A percentile compares a stretch with the other conserved stretches of the same genome.
Conservation (phyloP, 1,284 basidiomycete genomes). For the Hymenochaete sp. region DNA sequence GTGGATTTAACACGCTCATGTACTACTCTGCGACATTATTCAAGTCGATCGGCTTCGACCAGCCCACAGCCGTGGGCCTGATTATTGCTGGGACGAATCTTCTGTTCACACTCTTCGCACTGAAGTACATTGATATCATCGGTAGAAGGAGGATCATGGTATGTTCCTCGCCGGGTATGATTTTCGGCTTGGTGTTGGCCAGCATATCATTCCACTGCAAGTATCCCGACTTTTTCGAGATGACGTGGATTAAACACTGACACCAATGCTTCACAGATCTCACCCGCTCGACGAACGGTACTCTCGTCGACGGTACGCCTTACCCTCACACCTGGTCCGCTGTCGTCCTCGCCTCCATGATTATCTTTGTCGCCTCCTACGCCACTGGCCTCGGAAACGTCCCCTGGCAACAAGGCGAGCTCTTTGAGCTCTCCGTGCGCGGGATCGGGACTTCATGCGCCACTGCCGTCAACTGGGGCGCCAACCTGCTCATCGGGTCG, state of each 20-base stretch:
- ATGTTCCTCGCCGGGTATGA: conserved; percentile 71
- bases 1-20: conserved; percentile 62
- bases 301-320: conserved; percentile 51
- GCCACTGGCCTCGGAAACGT: conserved; percentile 73
- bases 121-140: conserved; percentile 75
- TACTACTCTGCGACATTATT: conserved; percentile 76
- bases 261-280: conserved; percentile 33
- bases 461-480: conserved; percentile 79
- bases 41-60: conserved; percentile 70
- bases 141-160: conserved; percentile 74
- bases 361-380: conserved; percentile 76
- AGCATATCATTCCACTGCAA: conserved; percentile 70
- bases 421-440: conserved; percentile 41
- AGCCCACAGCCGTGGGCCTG: conserved; percentile 72
- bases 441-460: conserved; percentile 74
- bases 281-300: conserved; percentile 57
- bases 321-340: conserved; percentile 62
- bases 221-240: conserved; percentile 24
- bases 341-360: conserved; percentile 71
- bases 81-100: conserved; percentile 78
- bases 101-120: conserved; percentile 71
- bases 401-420: conserved; percentile 48
- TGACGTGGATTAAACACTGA: not conserved
- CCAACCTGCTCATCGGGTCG: conserved; percentile 69
- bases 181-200: conserved; percentile 60